Evolutionary conservation across 495 filamentous ascomycete genomes (phyloP), one percentile per base, ranked within the genome.

Genomic region (Aspergillus cristatus): DNA sequence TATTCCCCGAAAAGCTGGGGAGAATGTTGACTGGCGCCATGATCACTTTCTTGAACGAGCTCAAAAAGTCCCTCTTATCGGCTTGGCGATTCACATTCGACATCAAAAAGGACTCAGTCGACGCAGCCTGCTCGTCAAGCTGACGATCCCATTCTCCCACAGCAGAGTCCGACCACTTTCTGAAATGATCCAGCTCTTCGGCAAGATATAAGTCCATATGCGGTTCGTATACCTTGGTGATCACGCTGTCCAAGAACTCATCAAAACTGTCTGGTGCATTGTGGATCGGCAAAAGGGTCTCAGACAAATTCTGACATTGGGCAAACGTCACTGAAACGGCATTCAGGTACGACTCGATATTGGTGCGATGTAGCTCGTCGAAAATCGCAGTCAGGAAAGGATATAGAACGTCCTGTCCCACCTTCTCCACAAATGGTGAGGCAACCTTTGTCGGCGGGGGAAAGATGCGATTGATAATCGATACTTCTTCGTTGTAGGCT

Each of bases 11-110:
- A 34, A 81, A 74, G 16, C 74, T 70, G 3, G 86, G 86, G 3
- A 97, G 62, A 16, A 89, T 87, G 34, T 86, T 91, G 18, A 97
- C 89, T 15, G 93, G 93, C 79, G 94, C 87, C 84, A 97, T 94
- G 45, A 99, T 86, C 7, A 99, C 91, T 53, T 99, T 97, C 58
- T 87, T 96, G 68, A 99, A 99, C 1, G 88, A 93, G 13, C 78
- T 90, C 46, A 99, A 53, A 51, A 99, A 99, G 57, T 99, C 93
- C 31, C 81, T 79, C 58, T 99, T 99, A 52, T 91, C 93, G 2
- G 85, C 90, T 65, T 95, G 87, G 18, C 93, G 76, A 43, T 87
- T 94, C 53, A 97, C 75, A 51, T 84, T 94, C 7, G 79, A 84
- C 88, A 96, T 95, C 59, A 87, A 86, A 50, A 93, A 90, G 0